phyloP scores from a whole-genome alignment of 176 grass and related monocot genomes.

The Leersia perrieri region DNA sequence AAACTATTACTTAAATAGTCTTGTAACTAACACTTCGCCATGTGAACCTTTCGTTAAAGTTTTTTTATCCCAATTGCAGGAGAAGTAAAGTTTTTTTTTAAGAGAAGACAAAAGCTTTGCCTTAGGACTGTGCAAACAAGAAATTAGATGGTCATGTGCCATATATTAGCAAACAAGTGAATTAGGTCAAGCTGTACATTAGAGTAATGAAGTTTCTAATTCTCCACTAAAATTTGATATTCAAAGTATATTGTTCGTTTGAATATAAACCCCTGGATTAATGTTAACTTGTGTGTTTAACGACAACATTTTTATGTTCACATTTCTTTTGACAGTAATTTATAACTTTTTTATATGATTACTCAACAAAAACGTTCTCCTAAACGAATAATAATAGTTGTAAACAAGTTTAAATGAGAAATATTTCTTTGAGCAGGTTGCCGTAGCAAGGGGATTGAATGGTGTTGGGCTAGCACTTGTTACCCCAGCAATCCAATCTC shows the following conservation, averaged over 20 bases:
- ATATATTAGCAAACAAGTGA: background rate
- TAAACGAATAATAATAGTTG: background rate
- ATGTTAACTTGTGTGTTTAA: background rate
- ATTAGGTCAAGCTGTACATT: background rate
- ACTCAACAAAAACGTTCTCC: background rate
- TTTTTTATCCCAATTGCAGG: background rate
- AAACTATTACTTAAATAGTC: too few relatives aligned
- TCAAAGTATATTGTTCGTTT: background rate
- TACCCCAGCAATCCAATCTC: constrained; percentile 73
- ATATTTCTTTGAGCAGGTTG: constrained; percentile 44
- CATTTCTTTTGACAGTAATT: background rate
- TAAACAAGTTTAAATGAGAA: background rate
- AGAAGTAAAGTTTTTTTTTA: too few relatives aligned
- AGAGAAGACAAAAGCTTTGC: too few relatives aligned
- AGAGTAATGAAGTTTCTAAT: background rate
- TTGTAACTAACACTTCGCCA: too few relatives aligned
- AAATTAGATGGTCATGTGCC: background rate
- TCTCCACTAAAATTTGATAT: background rate
- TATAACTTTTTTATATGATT: background rate
- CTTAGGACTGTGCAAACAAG: background rate
- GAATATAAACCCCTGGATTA: background rate
- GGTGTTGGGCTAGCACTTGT: constrained; percentile 77
- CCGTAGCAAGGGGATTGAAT: constrained; percentile 74
- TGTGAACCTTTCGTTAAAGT: background rate
- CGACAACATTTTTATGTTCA: background rate